Conservation (phyloP, 768 basidiomycete species). For the Amanita rubescens region DNA sequence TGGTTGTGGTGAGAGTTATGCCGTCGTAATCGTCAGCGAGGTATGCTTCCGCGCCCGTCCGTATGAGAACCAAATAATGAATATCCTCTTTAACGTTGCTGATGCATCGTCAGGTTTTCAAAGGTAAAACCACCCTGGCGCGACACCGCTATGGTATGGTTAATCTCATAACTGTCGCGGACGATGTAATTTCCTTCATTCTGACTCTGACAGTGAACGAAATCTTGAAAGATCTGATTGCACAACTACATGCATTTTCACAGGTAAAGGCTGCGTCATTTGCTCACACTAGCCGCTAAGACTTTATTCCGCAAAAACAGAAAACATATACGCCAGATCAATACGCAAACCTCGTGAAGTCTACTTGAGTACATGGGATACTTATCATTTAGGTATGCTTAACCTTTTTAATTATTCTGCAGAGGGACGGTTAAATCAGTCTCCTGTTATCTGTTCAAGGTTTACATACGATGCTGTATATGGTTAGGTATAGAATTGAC, state of each 20-base stretch:
- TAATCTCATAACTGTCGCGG: not conserved
- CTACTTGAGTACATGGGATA: not conserved
- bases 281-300: not conserved
- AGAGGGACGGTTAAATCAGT: too few species aligned
- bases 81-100: not conserved
- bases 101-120: conserved; percentile 50
- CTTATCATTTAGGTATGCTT: too few species aligned
- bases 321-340: conserved; percentile 71
- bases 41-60: conserved; percentile 26
- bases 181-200: not conserved
- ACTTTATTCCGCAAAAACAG: conserved; percentile 25
- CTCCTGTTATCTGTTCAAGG: too few species aligned
- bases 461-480: too few species aligned
- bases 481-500: too few species aligned
- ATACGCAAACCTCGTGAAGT: conserved; percentile 40
- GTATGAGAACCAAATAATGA: too few species aligned
- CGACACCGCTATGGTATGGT: conserved; percentile 61
- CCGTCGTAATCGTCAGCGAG: conserved; percentile 70
- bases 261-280: conserved; percentile 48
- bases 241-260: conserved; percentile 83
- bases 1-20: conserved; percentile 77
- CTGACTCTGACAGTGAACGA: conserved; percentile 55
- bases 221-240: conserved; percentile 62
- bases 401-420: too few species aligned
- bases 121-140: conserved; percentile 74